Evolutionary conservation across 306 rosid genomes (phyloP).

Genomic region (Medicago lupulina): DNA sequence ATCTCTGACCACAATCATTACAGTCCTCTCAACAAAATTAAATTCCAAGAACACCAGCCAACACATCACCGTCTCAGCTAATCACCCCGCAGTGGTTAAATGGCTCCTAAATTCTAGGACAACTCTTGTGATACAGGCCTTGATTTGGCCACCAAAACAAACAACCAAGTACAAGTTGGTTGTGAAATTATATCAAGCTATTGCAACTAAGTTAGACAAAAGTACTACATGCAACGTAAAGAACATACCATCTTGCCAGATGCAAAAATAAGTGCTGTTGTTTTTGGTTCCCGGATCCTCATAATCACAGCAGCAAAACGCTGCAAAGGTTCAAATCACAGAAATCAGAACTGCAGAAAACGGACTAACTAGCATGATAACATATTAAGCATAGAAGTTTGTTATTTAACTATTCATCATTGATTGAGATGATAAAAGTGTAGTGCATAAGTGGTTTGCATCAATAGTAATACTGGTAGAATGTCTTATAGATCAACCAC

Average conservation of each 20-base stretch:
- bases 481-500: constrained; percentile 22
- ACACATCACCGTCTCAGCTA: neutral
- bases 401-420: neutral
- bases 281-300: constrained; percentile 96
- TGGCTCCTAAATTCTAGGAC: neutral
- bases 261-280: constrained; percentile 92
- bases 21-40: neutral
- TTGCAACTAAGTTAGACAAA: constrained; percentile 1
- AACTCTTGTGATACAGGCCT: neutral
- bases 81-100: neutral
- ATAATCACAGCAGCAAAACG: constrained; percentile 98
- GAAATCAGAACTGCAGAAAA: constrained; percentile 25
- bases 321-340: constrained; percentile 56
- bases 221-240: constrained; percentile 14
- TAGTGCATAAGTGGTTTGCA: constrained; percentile 13
- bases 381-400: neutral
- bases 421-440: neutral
- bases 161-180: neutral
- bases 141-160: neutral
- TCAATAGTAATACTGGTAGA: constrained; percentile 9
- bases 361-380: constrained; percentile 17
- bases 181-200: constrained; percentile 1
- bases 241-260: constrained; percentile 91
- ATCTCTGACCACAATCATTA: neutral
- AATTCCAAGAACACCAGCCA: neutral